Base-by-base conservation (phyloP, 2,329 filamentous ascomycete genomes). In the Gremmenia infestans region DNA sequence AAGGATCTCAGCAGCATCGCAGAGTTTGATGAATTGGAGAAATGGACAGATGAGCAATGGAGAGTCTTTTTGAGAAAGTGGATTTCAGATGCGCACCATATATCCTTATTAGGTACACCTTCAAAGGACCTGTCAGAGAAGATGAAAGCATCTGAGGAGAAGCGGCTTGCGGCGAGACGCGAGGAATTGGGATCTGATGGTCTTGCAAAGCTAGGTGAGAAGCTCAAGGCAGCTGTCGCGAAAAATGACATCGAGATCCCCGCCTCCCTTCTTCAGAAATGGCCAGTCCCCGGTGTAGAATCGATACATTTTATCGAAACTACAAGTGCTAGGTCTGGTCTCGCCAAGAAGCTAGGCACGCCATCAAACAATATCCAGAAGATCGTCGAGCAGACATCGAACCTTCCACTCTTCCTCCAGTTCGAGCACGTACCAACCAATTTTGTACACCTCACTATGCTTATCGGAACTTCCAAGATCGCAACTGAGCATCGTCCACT, bases 301-400 rank as follows among this genome's bases (percentile, higher is more conserved):
- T 96, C 91, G 0, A 97, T 99, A 50, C 91, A 96, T 70, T 97
- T 99, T 72, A 95, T 97, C 65, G 82, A 91, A 61, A 94, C 91
- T 0, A 85, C 81, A 6, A 95, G 91, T 17, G 94, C 92, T 36
- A 83, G 91, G 25, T 87, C 89, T 48, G 94, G 94, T 32, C 75
- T 85, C 57, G 94, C 92, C 14, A 81, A 85, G 64, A 79, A 83
- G 60, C 75, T 91, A 49, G 92, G 91, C 0, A 74, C 79, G 23
- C 77, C 81, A 0, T 74, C 85, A 32, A 93, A 90, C 62, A 71
- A 80, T 4, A 82, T 90, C 4, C 94, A 99, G 71, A 79, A 83
- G 58, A 73, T 86, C 49, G 83, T 99, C 49, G 89, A 97, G 68
- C 76, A 79, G 14, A 83, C 90, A 17, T 77, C 75, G 6, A 76